Base-by-base conservation (phyloP, 1,284 basidiomycete species). In the Trichosporon inkin region DNA sequence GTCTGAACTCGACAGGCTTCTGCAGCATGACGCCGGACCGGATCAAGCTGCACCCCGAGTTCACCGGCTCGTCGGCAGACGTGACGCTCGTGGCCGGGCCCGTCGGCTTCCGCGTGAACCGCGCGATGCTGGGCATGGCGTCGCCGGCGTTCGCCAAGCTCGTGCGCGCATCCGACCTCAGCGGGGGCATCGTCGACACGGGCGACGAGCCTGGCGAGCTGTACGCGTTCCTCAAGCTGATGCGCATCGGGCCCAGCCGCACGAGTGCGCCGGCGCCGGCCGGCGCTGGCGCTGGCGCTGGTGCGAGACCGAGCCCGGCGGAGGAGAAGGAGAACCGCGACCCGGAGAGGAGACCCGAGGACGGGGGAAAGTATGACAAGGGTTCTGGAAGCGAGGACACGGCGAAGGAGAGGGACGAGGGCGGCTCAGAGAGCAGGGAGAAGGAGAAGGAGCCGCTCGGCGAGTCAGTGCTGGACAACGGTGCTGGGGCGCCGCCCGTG, bases 71-170 rank as follows among this genome's bases (percentile, higher is more conserved):
- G 3, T 6, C 44, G 24, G 60, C 58, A 19, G 63, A 64, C 49
- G 60, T 60, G 5, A 40, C 62, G 8, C 57, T 64, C 40, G 58
- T 64, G 13, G 56, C 58, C 10, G 49, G 51, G 3, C 57, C 39
- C 11, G 49, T 62, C 20, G 63, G 63, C 10, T 64, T 64, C 56
- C 63, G 61, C 32, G 63, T 60, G 19, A 57, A 34, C 28, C 39
- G 58, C 8, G 55, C 38, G 44, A 62, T 64, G 63, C 58, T 64
- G 19, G 39, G 56, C 2, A 64, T 64, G 63, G 63, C 63, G 3
- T 57, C 57, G 57, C 59, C n/a, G 4, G 62, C 51, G 3, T 34
- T n/a, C 24, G 44, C 44, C 1, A 13, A 24, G 2, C 24, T 49
- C 22, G 44, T 49, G 13, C 44, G 44, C 4, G 44, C 24, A 10